Evolutionary conservation across 495 filamentous ascomycete species (phyloP).

Genomic region (Neurospora cerealis): DNA sequence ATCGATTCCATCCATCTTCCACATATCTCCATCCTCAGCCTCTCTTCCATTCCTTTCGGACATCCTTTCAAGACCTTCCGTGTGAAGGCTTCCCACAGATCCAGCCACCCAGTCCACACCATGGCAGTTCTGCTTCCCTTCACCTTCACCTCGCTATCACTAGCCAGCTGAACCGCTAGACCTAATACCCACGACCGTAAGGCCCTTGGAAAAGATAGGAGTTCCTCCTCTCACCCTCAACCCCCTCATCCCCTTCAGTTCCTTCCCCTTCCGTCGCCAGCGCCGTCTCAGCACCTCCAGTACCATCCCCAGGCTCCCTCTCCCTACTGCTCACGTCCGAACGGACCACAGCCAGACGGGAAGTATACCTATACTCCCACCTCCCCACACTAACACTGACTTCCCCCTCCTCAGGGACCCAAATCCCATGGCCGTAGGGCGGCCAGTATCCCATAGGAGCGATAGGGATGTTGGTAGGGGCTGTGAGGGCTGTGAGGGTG

Average conservation of each 20-base stretch:
- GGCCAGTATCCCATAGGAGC: too few relatives aligned
- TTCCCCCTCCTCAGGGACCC: too few relatives aligned
- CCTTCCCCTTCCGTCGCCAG: background rate
- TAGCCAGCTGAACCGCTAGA: background rate
- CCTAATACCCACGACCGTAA: background rate
- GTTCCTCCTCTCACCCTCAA: background rate
- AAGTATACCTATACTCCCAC: background rate
- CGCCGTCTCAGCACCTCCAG: background rate
- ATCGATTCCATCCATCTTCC: background rate
- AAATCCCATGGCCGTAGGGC: too few relatives aligned
- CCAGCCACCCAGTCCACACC: too few relatives aligned
- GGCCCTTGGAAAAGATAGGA: background rate
- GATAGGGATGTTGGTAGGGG: too few relatives aligned
- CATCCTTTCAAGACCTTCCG: too few relatives aligned
- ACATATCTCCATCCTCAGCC: background rate
- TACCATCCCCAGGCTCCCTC: background rate
- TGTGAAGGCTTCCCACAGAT: too few relatives aligned
- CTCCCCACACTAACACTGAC: background rate
- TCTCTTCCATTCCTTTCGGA: background rate
- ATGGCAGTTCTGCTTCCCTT: background rate
- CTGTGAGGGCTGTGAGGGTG: background rate
- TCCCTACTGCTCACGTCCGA: background rate
- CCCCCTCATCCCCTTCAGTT: background rate
- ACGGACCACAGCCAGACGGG: background rate
- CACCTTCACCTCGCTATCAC: background rate